Percentiles rank a stretch among this genome's conserved stretches.
phyloP scores from a whole-genome alignment of 441 rosid genomes.

The Euphorbia celastroides region DNA sequence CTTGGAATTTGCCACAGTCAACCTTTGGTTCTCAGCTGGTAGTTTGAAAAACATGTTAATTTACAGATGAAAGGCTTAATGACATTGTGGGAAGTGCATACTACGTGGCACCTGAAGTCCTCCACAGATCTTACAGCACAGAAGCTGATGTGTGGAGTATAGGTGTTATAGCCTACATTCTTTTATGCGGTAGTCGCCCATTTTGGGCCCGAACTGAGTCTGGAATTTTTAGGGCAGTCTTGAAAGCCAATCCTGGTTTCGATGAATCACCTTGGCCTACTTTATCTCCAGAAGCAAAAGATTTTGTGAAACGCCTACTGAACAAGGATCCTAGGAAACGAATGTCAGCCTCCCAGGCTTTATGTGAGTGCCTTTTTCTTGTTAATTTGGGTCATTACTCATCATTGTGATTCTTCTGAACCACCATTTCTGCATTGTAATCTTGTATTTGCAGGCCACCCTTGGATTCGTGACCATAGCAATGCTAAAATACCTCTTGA shows the following conservation, averaged over 20 bases:
- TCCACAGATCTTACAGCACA: constrained; percentile 78
- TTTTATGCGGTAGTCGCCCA: constrained; percentile 92
- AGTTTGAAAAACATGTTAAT: constrained; percentile 12
- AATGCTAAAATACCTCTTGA: constrained; percentile 67
- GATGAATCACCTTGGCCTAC: constrained; percentile 89
- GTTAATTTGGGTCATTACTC: constrained; percentile 12
- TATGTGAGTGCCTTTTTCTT: constrained; percentile 48
- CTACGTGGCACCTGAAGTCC: constrained; percentile 98
- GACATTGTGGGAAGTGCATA: constrained; percentile 98
- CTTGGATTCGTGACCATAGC: constrained; percentile 63
- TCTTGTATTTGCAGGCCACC: constrained; percentile 62
- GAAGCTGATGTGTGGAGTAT: constrained; percentile 99
- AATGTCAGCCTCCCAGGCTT: constrained; percentile 92
- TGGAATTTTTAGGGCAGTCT: constrained; percentile 86
- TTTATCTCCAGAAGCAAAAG: constrained; percentile 75
- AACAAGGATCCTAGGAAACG: constrained; percentile 84
- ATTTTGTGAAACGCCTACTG: constrained; percentile 69
- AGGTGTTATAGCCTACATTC: constrained; percentile 92
- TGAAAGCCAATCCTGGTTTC: constrained; percentile 83
- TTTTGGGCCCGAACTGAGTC: constrained; percentile 98
- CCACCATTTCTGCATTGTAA: neutral
- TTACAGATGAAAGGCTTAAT: constrained; percentile 84
- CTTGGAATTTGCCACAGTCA: neutral
- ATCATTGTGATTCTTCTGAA: constrained; percentile 13
- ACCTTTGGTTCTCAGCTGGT: constrained; percentile 14